phyloP scores from a whole-genome alignment of 2,329 filamentous ascomycete genomes.

The Stemphylium vesicarium region DNA sequence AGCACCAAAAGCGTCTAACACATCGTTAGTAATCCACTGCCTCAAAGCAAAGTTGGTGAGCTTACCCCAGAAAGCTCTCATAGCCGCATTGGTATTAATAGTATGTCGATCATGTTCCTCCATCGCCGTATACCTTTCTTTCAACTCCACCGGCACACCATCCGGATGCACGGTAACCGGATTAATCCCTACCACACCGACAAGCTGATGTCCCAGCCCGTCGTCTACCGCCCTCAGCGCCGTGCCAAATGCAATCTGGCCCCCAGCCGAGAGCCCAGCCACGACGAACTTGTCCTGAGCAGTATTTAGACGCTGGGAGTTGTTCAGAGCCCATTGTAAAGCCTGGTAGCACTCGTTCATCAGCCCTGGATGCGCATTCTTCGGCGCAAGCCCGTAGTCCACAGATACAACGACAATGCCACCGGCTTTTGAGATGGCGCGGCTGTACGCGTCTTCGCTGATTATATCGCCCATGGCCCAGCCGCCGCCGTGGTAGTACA shows the following conservation, averaged over 20 bases:
- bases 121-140: slow-evolving; percentile 43
- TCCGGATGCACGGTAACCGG: slow-evolving; percentile 49
- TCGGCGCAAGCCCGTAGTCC: slow-evolving; percentile 45
- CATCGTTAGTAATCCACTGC: background rate
- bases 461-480: slow-evolving; percentile 49
- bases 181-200: slow-evolving; percentile 49
- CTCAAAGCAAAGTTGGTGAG: no score
- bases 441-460: slow-evolving; percentile 38
- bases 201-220: slow-evolving; percentile 40
- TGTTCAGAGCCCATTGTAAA: slow-evolving; percentile 39
- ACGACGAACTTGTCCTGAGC: slow-evolving; percentile 41
- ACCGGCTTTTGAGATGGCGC: slow-evolving; percentile 32
- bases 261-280: slow-evolving; percentile 50
- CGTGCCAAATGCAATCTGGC: slow-evolving; percentile 45
- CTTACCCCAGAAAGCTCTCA: slow-evolving; percentile 43
- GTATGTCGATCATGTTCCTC: slow-evolving; percentile 47
- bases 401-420: slow-evolving; percentile 44
- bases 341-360: slow-evolving; percentile 47
- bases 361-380: slow-evolving; percentile 42
- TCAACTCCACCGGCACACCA: slow-evolving; percentile 45
- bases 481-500: slow-evolving; percentile 48
- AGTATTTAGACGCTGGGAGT: slow-evolving; percentile 33
- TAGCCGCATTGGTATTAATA: slow-evolving; percentile 45
- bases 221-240: slow-evolving; percentile 50
- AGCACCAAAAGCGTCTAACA: slow-evolving; percentile 31